Conservation (phyloP, 805 yeast genomes). For the Cyberlindnera suaveolens region DNA sequence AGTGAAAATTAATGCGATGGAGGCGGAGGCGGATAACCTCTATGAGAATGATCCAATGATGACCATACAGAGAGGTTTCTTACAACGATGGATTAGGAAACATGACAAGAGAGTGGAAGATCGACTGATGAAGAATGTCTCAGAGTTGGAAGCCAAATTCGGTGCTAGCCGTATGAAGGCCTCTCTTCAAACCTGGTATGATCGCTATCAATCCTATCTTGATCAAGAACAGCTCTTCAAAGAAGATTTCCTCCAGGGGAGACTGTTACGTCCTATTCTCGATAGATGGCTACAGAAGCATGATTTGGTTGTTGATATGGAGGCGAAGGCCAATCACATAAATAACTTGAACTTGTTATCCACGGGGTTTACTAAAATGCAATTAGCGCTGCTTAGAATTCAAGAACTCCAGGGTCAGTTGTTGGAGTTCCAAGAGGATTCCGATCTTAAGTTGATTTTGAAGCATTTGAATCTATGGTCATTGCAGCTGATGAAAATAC, state of each 20-base stretch:
- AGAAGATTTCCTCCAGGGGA: conserved; percentile 1
- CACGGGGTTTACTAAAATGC: conserved; percentile 22
- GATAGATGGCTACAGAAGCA: conserved; percentile 13
- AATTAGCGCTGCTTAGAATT: conserved; percentile 8
- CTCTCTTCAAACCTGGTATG: conserved; percentile 10
- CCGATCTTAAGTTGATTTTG: conserved; percentile 17
- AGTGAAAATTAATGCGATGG: background rate
- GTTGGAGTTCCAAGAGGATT: conserved; percentile 20
- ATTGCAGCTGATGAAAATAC: conserved; percentile 26
- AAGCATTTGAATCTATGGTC: conserved; percentile 29
- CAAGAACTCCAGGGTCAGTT: conserved; percentile 14
- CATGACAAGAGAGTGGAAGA: conserved; percentile 4
- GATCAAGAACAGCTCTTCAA: conserved; percentile 6
- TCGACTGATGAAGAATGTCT: background rate
- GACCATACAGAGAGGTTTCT: background rate
- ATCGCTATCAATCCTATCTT: conserved; percentile 1
- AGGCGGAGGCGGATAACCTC: conserved; percentile 1
- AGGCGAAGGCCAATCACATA: conserved; percentile 19
- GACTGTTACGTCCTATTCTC: conserved; percentile 5
- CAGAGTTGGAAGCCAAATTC: background rate
- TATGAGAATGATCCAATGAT: background rate
- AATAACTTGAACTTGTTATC: conserved; percentile 20
- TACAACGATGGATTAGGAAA: conserved; percentile 8
- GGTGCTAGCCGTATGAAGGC: background rate
- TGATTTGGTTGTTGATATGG: conserved; percentile 7